Evolutionary conservation across 2,329 filamentous ascomycete genomes (phyloP), one percentile per base, ranked within the genome.

Genomic region (Aspergillus viridinutans): DNA sequence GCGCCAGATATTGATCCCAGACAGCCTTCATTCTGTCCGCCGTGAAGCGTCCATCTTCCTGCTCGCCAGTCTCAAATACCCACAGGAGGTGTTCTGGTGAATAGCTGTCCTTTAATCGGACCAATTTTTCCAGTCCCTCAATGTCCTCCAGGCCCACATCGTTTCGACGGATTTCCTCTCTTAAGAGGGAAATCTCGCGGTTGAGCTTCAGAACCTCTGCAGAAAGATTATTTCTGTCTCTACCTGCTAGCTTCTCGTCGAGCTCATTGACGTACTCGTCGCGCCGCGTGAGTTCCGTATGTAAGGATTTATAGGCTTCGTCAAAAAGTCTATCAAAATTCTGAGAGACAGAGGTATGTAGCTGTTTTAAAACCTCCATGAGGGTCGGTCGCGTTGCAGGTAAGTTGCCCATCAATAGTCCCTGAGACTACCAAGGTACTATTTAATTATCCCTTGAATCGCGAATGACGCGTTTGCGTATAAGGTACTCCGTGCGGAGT

Each of bases 351-450:
- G 69, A 69, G 42, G 53, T 52, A 48, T 72, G 71, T 32, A 74
- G 64, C 14, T 64, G 61, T 50, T 66, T 67, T 25, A 74, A 50
- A 28, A 65, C 53, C 28, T 74, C 72, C 72, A 74, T 70, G n/a
- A 32, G 26, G 28, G 21, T 4, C n/a, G n/a, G 21, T 43, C 9
- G 21, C 52, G 10, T 17, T 25, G 35, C 35, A 54, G 32, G 38
- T 38, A 49, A 49, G 26, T 8, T 28, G 28, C 32, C 32, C 29
- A 42, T 54, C 40, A 29, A n/a, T n/a, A 42, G 23, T 47, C 21
- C 12, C 2, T 21, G 32, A 20, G 45, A 21, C 45, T 48, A 2
- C 12, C 12, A 4, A 14, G 29, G 29, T 6, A 14, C 14, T 49
- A 49, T n/a, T 17, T 26, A 26, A 49, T 49, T 20, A 26, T n/a